Evolutionary conservation across 2,329 filamentous ascomycete genomes (phyloP), one percentile per base, ranked within the genome.

Genomic region (Ustulina deusta): DNA sequence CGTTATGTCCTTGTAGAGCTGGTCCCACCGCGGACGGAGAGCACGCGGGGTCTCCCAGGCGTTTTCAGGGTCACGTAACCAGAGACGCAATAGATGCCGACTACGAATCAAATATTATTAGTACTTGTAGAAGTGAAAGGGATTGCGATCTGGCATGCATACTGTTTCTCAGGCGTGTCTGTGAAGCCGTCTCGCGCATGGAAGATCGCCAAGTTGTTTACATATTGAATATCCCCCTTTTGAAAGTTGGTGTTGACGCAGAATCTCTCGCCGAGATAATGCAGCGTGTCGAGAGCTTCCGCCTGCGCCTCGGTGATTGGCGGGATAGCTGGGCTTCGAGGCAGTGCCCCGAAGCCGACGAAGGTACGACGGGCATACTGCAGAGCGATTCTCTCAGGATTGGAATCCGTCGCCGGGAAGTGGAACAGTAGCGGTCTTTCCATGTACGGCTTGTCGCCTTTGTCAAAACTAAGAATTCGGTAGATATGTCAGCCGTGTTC

Each of bases 291-390:
- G 2, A 87, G 78, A 0, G 85, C 85, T 68, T 87, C 85, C 4
- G 83, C 82, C 69, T 87, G 85, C 0, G 83, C 83, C 67, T 86
- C 83, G 0, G 83, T 84, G 65, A 87, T 84, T 17, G 88, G 83
- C 13, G 89, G 88, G 57, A 91, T 86, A 22, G 83, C 74, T 0
- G 80, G 64, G 7, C 81, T 85, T 54, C 88, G 81, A 2, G 87
- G 87, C 1, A 88, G 79, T 0, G 82, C 82, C 69, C 83, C 82
- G 72, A 86, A 90, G 1, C 89, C 81, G 60, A 87, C 88, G 70
- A 90, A 90, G 29, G 79, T 80, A 1, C 88, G 83, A 2, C 89
- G 84, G 0, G 85, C 86, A 69, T 90, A 91, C 69, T 90, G 87
- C 34, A 91, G 83, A 6, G 87, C 77, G 1, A 90, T 76, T 0